Conservation (phyloP, 1,284 basidiomycete species). For the Tausonia pullulans region DNA sequence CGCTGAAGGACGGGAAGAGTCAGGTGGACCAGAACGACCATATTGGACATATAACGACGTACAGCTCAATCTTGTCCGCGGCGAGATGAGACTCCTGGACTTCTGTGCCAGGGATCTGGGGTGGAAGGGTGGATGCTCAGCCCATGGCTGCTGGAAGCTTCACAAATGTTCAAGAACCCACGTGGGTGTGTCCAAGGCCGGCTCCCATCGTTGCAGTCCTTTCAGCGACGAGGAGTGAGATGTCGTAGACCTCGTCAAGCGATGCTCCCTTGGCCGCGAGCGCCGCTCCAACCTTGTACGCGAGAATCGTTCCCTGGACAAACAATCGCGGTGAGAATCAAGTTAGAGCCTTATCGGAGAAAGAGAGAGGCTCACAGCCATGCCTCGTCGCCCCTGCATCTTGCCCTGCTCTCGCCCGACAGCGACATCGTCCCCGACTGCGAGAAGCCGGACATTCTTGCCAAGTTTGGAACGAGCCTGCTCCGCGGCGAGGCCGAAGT, state of each 20-base stretch:
- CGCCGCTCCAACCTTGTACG: conserved; percentile 85
- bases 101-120: conserved; percentile 67
- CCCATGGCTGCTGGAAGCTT: not conserved
- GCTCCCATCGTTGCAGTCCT: conserved; percentile 69
- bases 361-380: conserved; percentile 39
- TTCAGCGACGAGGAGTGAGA: conserved; percentile 57
- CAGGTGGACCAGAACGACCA: not conserved
- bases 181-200: conserved; percentile 86
- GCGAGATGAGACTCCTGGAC: conserved; percentile 48
- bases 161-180: conserved; percentile 28
- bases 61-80: conserved; percentile 62
- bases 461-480: conserved; percentile 47
- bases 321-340: not conserved
- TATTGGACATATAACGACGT: conserved; percentile 12
- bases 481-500: conserved; percentile 86
- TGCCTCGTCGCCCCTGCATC: conserved; percentile 46
- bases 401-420: conserved; percentile 49
- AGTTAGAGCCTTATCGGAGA: not conserved
- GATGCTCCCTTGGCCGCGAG: conserved; percentile 57
- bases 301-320: conserved; percentile 59
- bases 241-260: conserved; percentile 59
- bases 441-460: conserved; percentile 56
- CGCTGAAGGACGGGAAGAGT: not conserved
- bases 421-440: conserved; percentile 88
- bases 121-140: not conserved